Evolutionary conservation across 2,329 filamentous ascomycete genomes (phyloP), one percentile per base, ranked within the genome.

Genomic region (Dactylella cylindrospora): DNA sequence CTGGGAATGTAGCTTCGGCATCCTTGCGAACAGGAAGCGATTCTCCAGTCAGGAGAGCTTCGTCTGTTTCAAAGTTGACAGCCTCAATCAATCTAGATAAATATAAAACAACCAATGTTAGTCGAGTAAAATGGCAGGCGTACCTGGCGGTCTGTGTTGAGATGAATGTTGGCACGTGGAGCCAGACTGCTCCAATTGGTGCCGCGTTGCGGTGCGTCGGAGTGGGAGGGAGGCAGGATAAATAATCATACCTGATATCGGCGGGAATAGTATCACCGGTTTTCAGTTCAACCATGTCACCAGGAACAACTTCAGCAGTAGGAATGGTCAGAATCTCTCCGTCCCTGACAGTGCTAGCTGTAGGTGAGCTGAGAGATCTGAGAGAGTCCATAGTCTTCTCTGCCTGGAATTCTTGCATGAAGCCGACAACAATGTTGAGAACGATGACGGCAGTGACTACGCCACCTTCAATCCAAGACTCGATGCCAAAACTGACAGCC

Each of bases 31-130:
- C 78, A 19, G 81, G 81, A 1, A 82, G 72, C 9, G 80, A 81
- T 72, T 84, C 81, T 32, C 81, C 81, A 10, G 81, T 84, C 19
- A 84, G 74, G 15, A 83, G 75, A 4, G 80, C 80, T 70, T 84
- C 81, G 52, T 84, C 80, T 12, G 79, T 79, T 57, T 79, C 79
- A 40, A 80, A 76, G 64, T 82, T 80, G 71, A 79, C 74, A 31
- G 33, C 80, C 65, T 84, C 78, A 84, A 78, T 73, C 67, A 52
- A 44, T 17, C 45, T 60, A 25, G 33, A 3, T 25, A 29, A 54
- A 38, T 31, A 10, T 19, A 19, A 20, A 33, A 5, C 13, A 20
- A 31, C 28, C 28, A 31, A n/a, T n/a, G n/a, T n/a, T n/a, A n/a
- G n/a, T n/a, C n/a, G n/a, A n/a, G n/a, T n/a, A n/a, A n/a, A n/a